Evolutionary conservation across 2,329 filamentous ascomycete genomes (phyloP).

Genomic region (Cryphonectria naterciae): DNA sequence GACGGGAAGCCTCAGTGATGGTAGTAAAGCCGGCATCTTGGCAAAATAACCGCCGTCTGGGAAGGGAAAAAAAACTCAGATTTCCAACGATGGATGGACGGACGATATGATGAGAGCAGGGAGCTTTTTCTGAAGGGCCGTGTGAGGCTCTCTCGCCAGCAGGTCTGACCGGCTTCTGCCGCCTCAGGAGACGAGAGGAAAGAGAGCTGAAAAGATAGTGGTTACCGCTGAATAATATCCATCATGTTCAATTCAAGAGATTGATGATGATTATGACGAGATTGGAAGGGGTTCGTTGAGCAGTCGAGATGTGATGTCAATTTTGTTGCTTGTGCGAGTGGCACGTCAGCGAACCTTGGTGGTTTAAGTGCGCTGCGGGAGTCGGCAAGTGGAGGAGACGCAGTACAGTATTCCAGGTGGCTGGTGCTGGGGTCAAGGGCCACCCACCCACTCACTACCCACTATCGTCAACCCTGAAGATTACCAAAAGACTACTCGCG

Average conservation of each 20-base stretch:
- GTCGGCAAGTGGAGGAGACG: slow-evolving; percentile 3
- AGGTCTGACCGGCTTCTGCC: neutral
- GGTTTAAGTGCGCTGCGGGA: neutral
- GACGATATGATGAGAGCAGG: neutral
- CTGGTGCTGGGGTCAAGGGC: neutral
- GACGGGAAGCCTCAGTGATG: slow-evolving; percentile 45
- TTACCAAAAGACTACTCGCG: neutral
- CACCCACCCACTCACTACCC: slow-evolving; percentile 1
- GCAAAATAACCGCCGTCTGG: no score
- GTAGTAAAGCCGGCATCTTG: slow-evolving; percentile 46
- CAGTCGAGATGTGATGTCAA: neutral
- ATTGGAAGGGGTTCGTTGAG: neutral
- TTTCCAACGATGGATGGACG: neutral
- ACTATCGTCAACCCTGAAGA: neutral
- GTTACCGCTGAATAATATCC: neutral
- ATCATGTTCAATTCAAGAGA: neutral
- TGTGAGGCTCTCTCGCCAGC: slow-evolving; percentile 1
- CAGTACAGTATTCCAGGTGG: slow-evolving; percentile 1
- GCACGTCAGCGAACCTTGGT: neutral
- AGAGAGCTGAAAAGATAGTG: neutral
- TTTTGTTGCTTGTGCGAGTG: neutral
- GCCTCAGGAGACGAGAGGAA: neutral
- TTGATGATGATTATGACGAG: neutral
- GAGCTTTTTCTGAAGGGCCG: neutral
- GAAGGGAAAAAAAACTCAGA: no score